Base-by-base conservation (phyloP, 352 stramenopile species). In the Pythium diclinum region DNA sequence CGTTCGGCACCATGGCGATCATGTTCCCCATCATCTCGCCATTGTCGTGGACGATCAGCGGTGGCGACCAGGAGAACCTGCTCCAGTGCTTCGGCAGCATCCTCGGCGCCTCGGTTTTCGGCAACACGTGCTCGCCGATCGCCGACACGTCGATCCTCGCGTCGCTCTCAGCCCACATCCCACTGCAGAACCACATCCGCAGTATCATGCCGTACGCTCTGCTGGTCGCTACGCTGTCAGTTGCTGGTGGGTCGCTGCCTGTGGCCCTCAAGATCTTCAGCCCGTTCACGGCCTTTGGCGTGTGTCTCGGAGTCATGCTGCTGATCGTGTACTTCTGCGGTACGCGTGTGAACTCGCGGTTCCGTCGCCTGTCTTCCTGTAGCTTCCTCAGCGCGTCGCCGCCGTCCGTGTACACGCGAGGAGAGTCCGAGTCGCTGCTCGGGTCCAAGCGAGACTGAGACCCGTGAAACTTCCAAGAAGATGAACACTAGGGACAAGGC, bases 61-160 rank as follows among this genome's bases (percentile, higher is more conserved):
- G 81, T 33, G 83, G 83, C 10, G 89, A 97, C 56, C 59, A 74
- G 10, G 78, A 85, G 17, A 96, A 96, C 63, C 66, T 97, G 49
- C 77, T 89, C 36, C 82, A 92, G 66, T 95, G 84, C 71, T 94
- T 97, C 61, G 88, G 83, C 49, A 88, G 81, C 57, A 94, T 97
- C 73, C 69, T 97, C 32, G 87, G 85, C 44, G 87, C 79, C 56
- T 94, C 87, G 44, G 81, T 94, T 25, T 95, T 96, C 56, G 89
- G 89, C 55, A 95, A 97, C 69, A 87, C 83, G 55, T 94, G 84
- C 71, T 97, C 88, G 53, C 90, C 91, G n/a, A 96, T 97, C 57
- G 88, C 88, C n/a, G 91, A 97, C 76, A 97, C 89, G 30, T 97
- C 91, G 48, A 96, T 97, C 63, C 69, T 97, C 34, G 79, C 87